These are phyloP conservation scores for Calendula officinalis DNA, from an alignment of 129 eudicot genomes.

Conservation along the genomic window DNA sequence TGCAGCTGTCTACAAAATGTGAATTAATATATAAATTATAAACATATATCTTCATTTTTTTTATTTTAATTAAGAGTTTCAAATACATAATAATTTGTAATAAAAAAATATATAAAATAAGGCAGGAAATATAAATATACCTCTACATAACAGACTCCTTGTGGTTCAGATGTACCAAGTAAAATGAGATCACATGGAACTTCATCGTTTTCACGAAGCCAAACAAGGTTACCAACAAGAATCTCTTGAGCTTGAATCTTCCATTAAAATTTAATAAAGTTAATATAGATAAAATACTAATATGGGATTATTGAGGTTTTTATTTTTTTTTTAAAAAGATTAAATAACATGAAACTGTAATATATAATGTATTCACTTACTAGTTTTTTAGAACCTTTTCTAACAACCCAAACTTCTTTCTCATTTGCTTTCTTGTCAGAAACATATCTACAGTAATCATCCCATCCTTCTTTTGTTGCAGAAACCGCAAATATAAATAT, in stretches of 20 bases:
- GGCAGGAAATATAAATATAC: slow-evolving; percentile 32
- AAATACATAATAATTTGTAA: background rate
- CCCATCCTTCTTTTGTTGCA: slow-evolving; percentile 99
- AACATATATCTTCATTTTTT: slow-evolving; percentile 2
- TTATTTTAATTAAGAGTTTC: too few species aligned
- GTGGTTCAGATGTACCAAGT: slow-evolving; percentile 90
- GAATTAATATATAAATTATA: background rate
- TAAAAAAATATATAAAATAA: slow-evolving; percentile 3
- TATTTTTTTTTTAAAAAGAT: background rate
- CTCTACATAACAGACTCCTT: slow-evolving; percentile 92
- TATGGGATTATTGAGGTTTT: slow-evolving; percentile 8
- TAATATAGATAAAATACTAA: background rate
- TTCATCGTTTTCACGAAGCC: slow-evolving; percentile 99
- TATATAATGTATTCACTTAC: slow-evolving; percentile 44
- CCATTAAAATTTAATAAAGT: slow-evolving; percentile 17
- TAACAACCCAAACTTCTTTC: slow-evolving; percentile 96
- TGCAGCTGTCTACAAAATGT: slow-evolving; percentile 82
- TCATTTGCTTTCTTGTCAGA: slow-evolving; percentile 98
- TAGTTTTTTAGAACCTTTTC: slow-evolving; percentile 72
- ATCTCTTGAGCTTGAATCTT: slow-evolving; percentile 95
- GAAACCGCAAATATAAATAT: slow-evolving; percentile 91
- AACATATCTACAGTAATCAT: slow-evolving; percentile 87
- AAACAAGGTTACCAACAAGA: slow-evolving; percentile 79
- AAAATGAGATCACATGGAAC: slow-evolving; percentile 96
- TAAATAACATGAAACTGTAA: background rate